phyloP scores from a whole-genome alignment of 441 rosid species.

The Populus trichocarpa region DNA sequence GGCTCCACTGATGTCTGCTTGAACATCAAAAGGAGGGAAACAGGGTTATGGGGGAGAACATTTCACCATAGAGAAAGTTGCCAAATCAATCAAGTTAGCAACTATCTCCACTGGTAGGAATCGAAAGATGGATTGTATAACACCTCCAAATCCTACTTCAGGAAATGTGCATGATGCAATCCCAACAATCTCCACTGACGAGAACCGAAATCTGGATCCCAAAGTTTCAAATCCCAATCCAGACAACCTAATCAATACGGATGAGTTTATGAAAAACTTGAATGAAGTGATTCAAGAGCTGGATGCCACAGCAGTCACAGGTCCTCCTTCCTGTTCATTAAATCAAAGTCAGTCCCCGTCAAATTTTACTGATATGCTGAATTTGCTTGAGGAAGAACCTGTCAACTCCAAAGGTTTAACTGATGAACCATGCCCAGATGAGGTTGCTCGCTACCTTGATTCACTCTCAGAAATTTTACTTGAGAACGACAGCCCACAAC shows the following conservation, averaged over 20 bases:
- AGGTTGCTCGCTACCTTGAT: constrained; percentile 24
- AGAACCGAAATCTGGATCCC: not conserved
- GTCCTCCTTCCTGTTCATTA: not conserved
- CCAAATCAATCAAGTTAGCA: not conserved
- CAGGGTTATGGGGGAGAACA: not conserved
- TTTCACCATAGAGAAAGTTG: not conserved
- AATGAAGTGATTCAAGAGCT: not conserved
- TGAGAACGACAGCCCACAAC: not conserved
- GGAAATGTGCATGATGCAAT: not conserved
- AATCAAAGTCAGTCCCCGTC: not conserved
- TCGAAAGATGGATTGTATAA: not conserved
- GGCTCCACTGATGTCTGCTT: not conserved
- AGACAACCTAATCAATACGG: not conserved
- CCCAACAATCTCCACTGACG: not conserved
- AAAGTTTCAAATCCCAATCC: not conserved
- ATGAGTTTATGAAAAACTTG: not conserved
- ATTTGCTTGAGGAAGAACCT: constrained; percentile 17
- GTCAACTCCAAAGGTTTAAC: not conserved
- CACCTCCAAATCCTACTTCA: not conserved
- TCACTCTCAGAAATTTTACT: constrained; percentile 16
- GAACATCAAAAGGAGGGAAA: not conserved
- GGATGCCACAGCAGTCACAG: not conserved
- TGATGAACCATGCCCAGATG: constrained; percentile 15
- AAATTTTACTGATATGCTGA: not conserved
- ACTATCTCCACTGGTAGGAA: not conserved